These are phyloP conservation scores for Coriaria nepalensis DNA, from an alignment of 306 rosid genomes.

Conservation along the genomic window DNA sequence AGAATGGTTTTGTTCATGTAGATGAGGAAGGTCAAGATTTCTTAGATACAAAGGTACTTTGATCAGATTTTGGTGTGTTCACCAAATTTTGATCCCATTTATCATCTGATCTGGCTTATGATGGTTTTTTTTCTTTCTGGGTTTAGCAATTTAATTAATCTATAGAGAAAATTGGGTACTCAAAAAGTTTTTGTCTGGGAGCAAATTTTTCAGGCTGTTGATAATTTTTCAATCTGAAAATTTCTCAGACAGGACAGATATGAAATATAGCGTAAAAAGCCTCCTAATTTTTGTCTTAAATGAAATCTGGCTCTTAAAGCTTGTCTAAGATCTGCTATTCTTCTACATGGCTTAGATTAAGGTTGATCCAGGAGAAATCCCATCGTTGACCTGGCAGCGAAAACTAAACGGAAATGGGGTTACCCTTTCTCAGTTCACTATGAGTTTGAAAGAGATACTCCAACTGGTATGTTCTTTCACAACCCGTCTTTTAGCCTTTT, in stretches of 20 bases:
- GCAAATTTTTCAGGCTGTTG: no score
- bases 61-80: neutral
- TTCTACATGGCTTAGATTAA: constrained; percentile 10
- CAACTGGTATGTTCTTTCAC: constrained; percentile 42
- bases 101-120: neutral
- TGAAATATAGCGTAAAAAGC: no score
- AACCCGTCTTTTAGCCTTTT: neutral
- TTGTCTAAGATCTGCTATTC: constrained; percentile 3
- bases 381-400: constrained; percentile 69
- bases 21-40: no score
- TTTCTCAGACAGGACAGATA: no score
- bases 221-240: no score
- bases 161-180: no score
- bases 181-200: no score
- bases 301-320: neutral
- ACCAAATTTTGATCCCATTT: neutral
- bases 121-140: neutral
- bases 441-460: constrained; percentile 45
- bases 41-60: no score
- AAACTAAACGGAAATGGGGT: constrained; percentile 33
- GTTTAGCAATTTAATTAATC: no score
- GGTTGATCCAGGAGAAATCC: constrained; percentile 57
- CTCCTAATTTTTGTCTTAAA: no score
- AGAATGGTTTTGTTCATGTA: no score
- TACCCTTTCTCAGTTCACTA: constrained; percentile 20